Percentiles rank a stretch among this genome's conserved stretches.
Evolutionary conservation across 352 stramenopile species (phyloP).

Genomic region (Phytopythium montanum): DNA sequence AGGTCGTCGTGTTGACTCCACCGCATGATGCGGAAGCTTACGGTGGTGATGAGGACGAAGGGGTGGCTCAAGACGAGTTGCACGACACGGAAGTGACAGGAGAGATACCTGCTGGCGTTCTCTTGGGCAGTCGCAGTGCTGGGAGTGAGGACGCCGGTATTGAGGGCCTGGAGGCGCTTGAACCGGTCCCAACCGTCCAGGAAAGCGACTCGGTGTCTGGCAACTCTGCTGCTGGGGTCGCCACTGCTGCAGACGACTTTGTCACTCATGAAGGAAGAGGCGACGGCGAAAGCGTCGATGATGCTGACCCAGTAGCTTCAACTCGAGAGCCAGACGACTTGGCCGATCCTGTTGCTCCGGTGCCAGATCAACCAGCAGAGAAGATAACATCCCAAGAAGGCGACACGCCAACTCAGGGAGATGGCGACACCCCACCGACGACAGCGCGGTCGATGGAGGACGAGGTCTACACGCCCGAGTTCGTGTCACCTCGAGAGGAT

Average conservation of each 20-base stretch:
- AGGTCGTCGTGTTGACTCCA: no score
- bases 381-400: neutral
- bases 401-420: neutral
- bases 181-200: neutral
- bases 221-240: neutral
- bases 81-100: no score
- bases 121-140: no score
- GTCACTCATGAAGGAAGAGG: neutral
- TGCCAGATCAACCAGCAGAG: neutral
- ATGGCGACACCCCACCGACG: neutral
- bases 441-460: neutral
- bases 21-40: no score
- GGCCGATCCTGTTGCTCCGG: neutral
- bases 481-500: neutral
- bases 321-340: neutral
- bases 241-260: no score
- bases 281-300: neutral
- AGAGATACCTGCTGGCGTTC: no score
- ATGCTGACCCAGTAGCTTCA: neutral
- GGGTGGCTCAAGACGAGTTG: no score
- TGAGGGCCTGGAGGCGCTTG: no score
- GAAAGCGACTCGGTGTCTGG: neutral
- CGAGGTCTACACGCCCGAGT: constrained; percentile 2
- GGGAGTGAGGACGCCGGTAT: no score
- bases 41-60: no score